Conservation (phyloP, 805 yeast genomes). For the Candida maesae region DNA sequence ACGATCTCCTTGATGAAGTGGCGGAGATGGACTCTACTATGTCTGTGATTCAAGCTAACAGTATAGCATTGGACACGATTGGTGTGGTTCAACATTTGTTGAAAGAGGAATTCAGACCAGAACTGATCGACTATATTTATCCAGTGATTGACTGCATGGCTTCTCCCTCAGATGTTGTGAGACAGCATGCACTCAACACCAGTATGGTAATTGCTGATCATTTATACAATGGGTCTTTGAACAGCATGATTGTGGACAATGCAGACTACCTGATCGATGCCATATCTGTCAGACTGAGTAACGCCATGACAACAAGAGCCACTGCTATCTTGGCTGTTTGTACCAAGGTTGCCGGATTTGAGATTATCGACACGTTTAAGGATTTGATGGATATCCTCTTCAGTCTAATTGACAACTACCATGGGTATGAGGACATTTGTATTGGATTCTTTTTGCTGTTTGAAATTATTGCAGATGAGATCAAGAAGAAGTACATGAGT, state of each 20-base stretch:
- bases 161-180: conserved; percentile 40
- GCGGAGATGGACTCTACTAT: conserved; percentile 20
- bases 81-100: conserved; percentile 29
- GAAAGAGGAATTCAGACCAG: conserved; percentile 33
- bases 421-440: conserved; percentile 71
- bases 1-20: conserved; percentile 37
- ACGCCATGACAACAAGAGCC: conserved; percentile 70
- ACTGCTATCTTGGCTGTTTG: conserved; percentile 68
- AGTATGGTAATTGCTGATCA: conserved; percentile 45
- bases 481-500: conserved; percentile 35
- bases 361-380: conserved; percentile 57
- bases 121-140: conserved; percentile 66
- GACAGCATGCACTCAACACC: conserved; percentile 52
- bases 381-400: conserved; percentile 77
- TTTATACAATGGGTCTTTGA: conserved; percentile 55
- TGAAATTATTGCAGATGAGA: conserved; percentile 51
- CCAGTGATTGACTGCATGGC: conserved; percentile 74
- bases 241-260: conserved; percentile 55
- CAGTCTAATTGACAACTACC: conserved; percentile 75
- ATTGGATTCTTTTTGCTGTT: conserved; percentile 74
- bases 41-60: conserved; percentile 16
- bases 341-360: conserved; percentile 65
- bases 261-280: conserved; percentile 80
- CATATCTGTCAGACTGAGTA: conserved; percentile 64
- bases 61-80: conserved; percentile 45